A percentile compares a stretch with the other conserved stretches of the same genome.
These are phyloP conservation scores for Colletotrichum magnum DNA, from an alignment of 2,329 filamentous ascomycete genomes.

Conservation along the genomic window DNA sequence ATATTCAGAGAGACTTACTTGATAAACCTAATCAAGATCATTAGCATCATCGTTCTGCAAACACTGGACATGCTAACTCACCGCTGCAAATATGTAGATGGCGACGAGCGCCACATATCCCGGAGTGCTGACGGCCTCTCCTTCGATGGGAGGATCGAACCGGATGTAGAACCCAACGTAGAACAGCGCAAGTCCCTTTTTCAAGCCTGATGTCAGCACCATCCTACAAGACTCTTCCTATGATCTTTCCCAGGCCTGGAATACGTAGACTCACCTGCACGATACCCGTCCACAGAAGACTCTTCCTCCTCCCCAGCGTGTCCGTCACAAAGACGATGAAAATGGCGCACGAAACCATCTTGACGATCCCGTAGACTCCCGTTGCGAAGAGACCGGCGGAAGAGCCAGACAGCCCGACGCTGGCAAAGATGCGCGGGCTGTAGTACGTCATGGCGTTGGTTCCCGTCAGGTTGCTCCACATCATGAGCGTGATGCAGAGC, in stretches of 20 bases:
- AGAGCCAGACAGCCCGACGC: slow-evolving; percentile 67
- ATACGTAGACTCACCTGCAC: slow-evolving; percentile 40
- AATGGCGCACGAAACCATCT: slow-evolving; percentile 71
- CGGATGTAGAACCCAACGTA: slow-evolving; percentile 75
- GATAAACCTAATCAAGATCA: not conserved
- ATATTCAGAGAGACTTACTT: not conserved
- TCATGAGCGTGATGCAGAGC: slow-evolving; percentile 45
- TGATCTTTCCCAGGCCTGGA: not conserved
- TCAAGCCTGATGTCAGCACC: not conserved
- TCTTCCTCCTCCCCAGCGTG: slow-evolving; percentile 70
- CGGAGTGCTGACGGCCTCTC: slow-evolving; percentile 59
- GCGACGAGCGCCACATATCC: slow-evolving; percentile 69
- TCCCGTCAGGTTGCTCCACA: slow-evolving; percentile 46
- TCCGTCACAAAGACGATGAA: slow-evolving; percentile 76
- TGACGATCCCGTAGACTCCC: slow-evolving; percentile 78
- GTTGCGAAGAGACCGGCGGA: slow-evolving; percentile 75
- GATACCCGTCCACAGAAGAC: slow-evolving; percentile 46
- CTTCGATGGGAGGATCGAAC: slow-evolving; percentile 54
- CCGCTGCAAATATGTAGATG: slow-evolving; percentile 60
- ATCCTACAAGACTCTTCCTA: not conserved
- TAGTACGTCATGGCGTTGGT: slow-evolving; percentile 67
- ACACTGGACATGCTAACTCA: not conserved
- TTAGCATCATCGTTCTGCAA: not conserved
- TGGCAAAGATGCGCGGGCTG: slow-evolving; percentile 73
- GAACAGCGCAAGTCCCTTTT: slow-evolving; percentile 60